A percentile compares a stretch with the other conserved stretches of the same genome.
Evolutionary conservation across 176 grass and related monocot genomes (phyloP).

Genomic region (Phoenix dactylifera): DNA sequence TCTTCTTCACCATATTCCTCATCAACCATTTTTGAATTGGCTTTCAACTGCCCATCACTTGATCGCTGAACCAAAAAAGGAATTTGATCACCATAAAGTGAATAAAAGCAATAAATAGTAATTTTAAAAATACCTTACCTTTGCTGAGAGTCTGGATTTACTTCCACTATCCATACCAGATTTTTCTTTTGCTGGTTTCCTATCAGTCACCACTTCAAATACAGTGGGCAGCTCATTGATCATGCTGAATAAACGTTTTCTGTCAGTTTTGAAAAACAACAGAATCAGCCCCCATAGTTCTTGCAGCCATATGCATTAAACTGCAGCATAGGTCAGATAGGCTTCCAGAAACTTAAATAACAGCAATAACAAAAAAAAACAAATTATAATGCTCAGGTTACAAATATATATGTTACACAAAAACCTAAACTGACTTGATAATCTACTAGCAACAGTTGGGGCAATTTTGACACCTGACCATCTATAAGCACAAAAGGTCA

Average conservation of each 20-base stretch:
- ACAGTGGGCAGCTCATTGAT: conserved; percentile 89
- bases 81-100: background rate
- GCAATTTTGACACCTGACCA: no score
- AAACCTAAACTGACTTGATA: no score
- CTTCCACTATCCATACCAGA: conserved; percentile 50
- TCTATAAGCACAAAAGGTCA: no score
- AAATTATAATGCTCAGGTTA: no score
- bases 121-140: conserved; percentile 33
- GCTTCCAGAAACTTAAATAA: no score
- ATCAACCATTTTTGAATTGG: conserved; percentile 36
- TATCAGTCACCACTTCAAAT: conserved; percentile 63
- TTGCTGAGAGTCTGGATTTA: conserved; percentile 56
- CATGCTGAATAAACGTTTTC: conserved; percentile 87
- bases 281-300: no score
- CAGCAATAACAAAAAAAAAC: no score
- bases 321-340: no score
- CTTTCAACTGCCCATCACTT: conserved; percentile 42
- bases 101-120: background rate
- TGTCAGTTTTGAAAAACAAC: conserved; percentile 15
- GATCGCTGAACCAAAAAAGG: conserved; percentile 42
- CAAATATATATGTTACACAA: no score
- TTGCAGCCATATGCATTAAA: no score
- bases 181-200: conserved; percentile 57
- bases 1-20: conserved; percentile 81
- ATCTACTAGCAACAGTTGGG: no score